phyloP scores from a whole-genome alignment of 1,284 basidiomycete genomes.

The Microbotryum silenes-acaulis region DNA sequence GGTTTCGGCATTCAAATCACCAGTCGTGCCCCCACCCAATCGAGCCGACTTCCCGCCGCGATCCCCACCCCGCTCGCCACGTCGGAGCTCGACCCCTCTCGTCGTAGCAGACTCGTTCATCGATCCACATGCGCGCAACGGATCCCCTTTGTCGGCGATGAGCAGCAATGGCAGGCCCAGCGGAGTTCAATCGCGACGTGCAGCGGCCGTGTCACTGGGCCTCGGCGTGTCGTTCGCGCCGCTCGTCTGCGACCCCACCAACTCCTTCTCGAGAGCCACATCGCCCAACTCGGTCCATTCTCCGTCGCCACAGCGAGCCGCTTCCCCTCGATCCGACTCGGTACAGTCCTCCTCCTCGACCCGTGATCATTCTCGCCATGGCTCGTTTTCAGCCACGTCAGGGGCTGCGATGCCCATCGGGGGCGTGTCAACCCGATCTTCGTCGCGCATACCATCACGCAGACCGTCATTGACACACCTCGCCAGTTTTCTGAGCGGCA shows the following conservation, averaged over 20 bases:
- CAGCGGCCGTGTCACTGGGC: constrained; percentile 16
- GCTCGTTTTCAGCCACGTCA: background rate
- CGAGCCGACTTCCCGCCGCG: too few relatives aligned
- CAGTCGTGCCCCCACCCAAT: too few relatives aligned
- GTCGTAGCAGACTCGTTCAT: too few relatives aligned
- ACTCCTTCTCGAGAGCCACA: background rate
- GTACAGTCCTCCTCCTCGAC: background rate
- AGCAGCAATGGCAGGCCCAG: too few relatives aligned
- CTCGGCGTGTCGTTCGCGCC: constrained; percentile 23
- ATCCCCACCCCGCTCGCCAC: too few relatives aligned
- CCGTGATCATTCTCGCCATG: background rate
- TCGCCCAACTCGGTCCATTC: background rate
- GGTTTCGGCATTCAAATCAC: too few relatives aligned
- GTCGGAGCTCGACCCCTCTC: too few relatives aligned
- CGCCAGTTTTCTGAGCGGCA: constrained; percentile 25
- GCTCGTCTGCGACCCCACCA: background rate
- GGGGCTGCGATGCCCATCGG: background rate
- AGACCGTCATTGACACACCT: constrained; percentile 24
- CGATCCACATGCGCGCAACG: too few relatives aligned
- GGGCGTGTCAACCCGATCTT: background rate
- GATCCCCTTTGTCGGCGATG: too few relatives aligned
- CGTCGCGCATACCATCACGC: background rate
- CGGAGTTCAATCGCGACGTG: background rate
- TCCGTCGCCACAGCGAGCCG: constrained; percentile 9
- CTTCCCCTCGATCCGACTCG: constrained; percentile 1